Conservation (phyloP, 2,329 filamentous ascomycete genomes). For the Trichothecium roseum region DNA sequence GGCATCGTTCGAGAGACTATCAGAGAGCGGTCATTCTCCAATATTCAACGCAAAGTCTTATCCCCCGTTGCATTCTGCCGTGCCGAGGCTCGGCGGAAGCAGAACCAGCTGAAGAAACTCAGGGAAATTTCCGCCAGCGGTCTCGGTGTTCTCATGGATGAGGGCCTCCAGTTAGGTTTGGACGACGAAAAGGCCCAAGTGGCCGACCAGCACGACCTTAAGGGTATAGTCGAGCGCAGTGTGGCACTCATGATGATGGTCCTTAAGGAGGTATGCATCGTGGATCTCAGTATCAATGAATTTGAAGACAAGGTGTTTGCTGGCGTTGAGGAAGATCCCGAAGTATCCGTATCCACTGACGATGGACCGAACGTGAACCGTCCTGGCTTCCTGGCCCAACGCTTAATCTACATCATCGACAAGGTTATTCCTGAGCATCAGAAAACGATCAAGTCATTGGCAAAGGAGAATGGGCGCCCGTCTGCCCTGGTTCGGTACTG, state of each 20-base stretch:
- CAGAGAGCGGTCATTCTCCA: conserved; percentile 57
- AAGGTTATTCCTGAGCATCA: conserved; percentile 59
- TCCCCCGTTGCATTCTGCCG: conserved; percentile 70
- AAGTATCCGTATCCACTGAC: conserved; percentile 42
- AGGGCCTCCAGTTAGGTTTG: conserved; percentile 62
- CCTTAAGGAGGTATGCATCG: conserved; percentile 56
- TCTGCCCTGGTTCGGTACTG: conserved; percentile 73
- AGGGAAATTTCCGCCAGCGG: conserved; percentile 76
- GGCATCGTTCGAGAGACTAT: conserved; percentile 67
- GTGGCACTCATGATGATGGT: conserved; percentile 82
- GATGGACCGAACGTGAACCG: conserved; percentile 28
- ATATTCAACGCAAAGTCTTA: conserved; percentile 62
- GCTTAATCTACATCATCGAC: conserved; percentile 60
- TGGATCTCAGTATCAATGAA: conserved; percentile 51
- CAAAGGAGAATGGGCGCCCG: conserved; percentile 63
- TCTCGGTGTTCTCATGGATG: conserved; percentile 77
- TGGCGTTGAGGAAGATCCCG: conserved; percentile 50
- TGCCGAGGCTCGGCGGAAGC: conserved; percentile 66
- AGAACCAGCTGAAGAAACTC: conserved; percentile 58
- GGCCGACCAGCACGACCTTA: conserved; percentile 43
- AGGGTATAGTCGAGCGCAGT: conserved; percentile 67
- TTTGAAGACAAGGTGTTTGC: conserved; percentile 58
- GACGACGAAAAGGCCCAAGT: conserved; percentile 47
- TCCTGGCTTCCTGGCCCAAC: conserved; percentile 52
- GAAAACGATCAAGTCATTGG: conserved; percentile 41